These are phyloP conservation scores for Rugosomyces carneus DNA, from an alignment of 1,284 basidiomycete genomes.

Conservation along the genomic window DNA sequence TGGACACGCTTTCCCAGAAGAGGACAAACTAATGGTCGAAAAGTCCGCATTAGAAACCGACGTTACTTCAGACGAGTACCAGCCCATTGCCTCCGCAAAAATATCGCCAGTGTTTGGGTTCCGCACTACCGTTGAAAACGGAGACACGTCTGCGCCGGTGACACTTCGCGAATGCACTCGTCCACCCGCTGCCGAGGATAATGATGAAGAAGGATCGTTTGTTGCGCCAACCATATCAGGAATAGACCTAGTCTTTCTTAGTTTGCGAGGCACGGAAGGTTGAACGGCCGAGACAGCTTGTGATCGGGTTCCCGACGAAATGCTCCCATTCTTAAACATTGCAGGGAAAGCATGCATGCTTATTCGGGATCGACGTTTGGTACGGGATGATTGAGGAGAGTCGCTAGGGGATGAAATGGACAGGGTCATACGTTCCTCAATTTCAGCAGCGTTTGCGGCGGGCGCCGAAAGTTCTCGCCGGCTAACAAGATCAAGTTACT, in stretches of 20 bases:
- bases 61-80: conserved; percentile 31
- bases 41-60: conserved; percentile 30
- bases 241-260: conserved; percentile 66
- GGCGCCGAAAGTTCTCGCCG: conserved; percentile 52
- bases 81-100: conserved; percentile 63
- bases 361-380: conserved; percentile 54
- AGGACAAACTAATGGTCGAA: conserved; percentile 26
- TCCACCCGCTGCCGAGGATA: conserved; percentile 26
- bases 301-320: conserved; percentile 19
- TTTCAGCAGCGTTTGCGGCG: conserved; percentile 33
- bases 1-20: conserved; percentile 32
- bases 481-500: conserved; percentile 27
- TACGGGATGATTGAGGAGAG: conserved; percentile 28
- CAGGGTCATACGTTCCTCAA: conserved; percentile 26
- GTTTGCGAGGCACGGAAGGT: conserved; percentile 37
- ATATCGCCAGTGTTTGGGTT: conserved; percentile 38
- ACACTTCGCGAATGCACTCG: conserved; percentile 74
- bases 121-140: conserved; percentile 25
- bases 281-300: conserved; percentile 22
- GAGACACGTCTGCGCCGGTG: conserved; percentile 60
- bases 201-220: conserved; percentile 13
- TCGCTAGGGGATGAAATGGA: conserved; percentile 22
- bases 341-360: conserved; percentile 59
- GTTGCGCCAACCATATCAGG: conserved; percentile 45
- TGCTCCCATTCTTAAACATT: conserved; percentile 39